Percentiles rank a stretch among this genome's conserved stretches.
Evolutionary conservation across 2,329 filamentous ascomycete species (phyloP).

Genomic region (Hypoxylon sp.): DNA sequence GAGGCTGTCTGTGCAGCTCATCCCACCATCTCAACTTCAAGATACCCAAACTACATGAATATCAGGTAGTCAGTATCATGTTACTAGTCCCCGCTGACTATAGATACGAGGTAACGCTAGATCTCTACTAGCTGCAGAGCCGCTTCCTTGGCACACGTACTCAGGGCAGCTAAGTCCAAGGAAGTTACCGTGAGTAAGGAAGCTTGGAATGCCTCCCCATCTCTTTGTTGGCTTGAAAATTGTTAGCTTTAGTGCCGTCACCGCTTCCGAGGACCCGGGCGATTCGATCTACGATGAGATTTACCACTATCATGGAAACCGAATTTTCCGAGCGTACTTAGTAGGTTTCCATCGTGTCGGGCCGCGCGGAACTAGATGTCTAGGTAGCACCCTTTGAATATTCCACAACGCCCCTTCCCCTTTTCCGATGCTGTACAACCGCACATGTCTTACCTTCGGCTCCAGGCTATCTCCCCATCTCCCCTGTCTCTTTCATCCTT

Average conservation of each 20-base stretch:
- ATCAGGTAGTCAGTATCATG: neutral
- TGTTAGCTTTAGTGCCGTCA: conserved; percentile 5
- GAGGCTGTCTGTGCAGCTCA: neutral
- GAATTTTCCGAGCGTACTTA: neutral
- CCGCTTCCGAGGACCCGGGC: conserved; percentile 9
- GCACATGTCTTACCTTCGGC: conserved; percentile 22
- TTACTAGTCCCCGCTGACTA: conserved; percentile 12
- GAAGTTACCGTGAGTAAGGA: conserved; percentile 13
- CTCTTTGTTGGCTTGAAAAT: conserved; percentile 5
- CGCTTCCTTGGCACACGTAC: conserved; percentile 34
- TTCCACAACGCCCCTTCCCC: neutral
- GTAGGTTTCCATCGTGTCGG: conserved; percentile 18
- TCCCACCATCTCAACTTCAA: neutral
- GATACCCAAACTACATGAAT: neutral
- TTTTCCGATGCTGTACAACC: conserved; percentile 16
- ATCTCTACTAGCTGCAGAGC: conserved; percentile 32
- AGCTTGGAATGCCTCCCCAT: conserved; percentile 12
- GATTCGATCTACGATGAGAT: conserved; percentile 15
- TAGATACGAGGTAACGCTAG: conserved; percentile 33
- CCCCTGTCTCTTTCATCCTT: conserved; percentile 3
- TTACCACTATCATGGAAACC: neutral
- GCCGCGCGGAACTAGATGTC: conserved; percentile 9
- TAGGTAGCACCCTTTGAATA: neutral
- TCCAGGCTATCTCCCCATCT: conserved; percentile 4
- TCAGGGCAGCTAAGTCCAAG: neutral